These are phyloP conservation scores for Sphaceloma murrayae DNA, from an alignment of 2,329 filamentous ascomycete species.

Conservation along the genomic window DNA sequence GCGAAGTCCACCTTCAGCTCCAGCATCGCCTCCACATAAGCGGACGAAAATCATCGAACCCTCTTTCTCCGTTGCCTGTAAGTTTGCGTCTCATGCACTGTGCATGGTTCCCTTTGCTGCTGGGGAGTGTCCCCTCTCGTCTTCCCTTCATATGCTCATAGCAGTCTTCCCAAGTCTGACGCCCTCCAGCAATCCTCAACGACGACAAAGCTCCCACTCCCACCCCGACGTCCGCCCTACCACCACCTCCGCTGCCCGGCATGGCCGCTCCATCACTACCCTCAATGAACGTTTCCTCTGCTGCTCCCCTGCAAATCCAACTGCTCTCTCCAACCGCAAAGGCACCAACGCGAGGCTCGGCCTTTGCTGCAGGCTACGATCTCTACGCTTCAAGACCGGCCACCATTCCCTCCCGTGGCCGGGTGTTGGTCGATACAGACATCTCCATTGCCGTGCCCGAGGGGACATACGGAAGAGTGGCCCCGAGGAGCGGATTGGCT, in stretches of 20 bases:
- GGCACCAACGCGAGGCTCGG: conserved; percentile 78
- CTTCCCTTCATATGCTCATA: conserved; percentile 1
- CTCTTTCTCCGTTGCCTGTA: conserved; percentile 31
- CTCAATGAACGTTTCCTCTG: conserved; percentile 28
- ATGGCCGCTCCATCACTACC: conserved; percentile 22
- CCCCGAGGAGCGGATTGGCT: conserved; percentile 82
- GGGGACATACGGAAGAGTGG: conserved; percentile 84
- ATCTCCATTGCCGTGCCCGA: conserved; percentile 83
- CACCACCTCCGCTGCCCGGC: conserved; percentile 18
- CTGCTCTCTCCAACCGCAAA: conserved; percentile 72
- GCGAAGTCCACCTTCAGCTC: conserved; percentile 48
- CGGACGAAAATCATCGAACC: conserved; percentile 57
- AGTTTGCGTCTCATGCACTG: too few relatives aligned
- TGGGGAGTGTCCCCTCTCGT: too few relatives aligned
- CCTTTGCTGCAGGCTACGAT: conserved; percentile 88
- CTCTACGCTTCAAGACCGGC: conserved; percentile 67
- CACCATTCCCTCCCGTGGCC: conserved; percentile 69
- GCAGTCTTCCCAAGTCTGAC: conserved; percentile 4
- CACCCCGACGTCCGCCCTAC: conserved; percentile 23
- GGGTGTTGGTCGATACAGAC: conserved; percentile 81
- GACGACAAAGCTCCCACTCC: conserved; percentile 27
- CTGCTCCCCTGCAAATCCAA: conserved; percentile 71
- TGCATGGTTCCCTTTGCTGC: too few relatives aligned
- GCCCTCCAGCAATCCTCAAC: conserved; percentile 29
- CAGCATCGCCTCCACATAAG: conserved; percentile 68